These are phyloP conservation scores for Seminavis robusta DNA, from an alignment of 108 stramenopile species.

Conservation along the genomic window DNA sequence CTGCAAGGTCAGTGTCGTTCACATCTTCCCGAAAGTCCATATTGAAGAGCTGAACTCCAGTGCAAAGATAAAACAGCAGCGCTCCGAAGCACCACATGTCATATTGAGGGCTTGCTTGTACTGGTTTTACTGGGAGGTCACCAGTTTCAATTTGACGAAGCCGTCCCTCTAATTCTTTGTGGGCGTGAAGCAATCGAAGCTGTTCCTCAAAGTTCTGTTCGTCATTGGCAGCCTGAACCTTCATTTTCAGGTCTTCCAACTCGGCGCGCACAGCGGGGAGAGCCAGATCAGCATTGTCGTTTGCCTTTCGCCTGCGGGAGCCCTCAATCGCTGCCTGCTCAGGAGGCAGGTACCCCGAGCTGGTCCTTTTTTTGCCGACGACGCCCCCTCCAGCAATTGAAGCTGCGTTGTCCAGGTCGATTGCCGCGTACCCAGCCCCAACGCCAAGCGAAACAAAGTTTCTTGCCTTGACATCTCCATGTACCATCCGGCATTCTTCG, in stretches of 20 bases:
- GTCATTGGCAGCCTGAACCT: too few relatives aligned
- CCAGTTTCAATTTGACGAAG: too few relatives aligned
- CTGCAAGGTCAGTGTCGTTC: slow-evolving; percentile 8
- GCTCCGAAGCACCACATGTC: slow-evolving; percentile 33
- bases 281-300: too few relatives aligned
- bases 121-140: too few relatives aligned
- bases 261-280: too few relatives aligned
- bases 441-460: slow-evolving; percentile 10
- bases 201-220: too few relatives aligned
- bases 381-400: slow-evolving; percentile 5
- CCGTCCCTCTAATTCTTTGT: too few relatives aligned
- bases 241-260: too few relatives aligned
- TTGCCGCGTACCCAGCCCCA: slow-evolving; percentile 9
- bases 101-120: slow-evolving; percentile 4
- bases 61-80: slow-evolving; percentile 15
- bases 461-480: slow-evolving; percentile 19
- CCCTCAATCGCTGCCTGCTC: slow-evolving; percentile 18
- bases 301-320: neutral
- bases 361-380: slow-evolving; percentile 9
- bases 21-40: slow-evolving; percentile 13
- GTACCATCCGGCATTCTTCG: slow-evolving; percentile 9
- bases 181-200: too few relatives aligned
- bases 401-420: slow-evolving; percentile 13
- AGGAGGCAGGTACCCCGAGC: slow-evolving; percentile 15
- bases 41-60: slow-evolving; percentile 23